phyloP scores from a whole-genome alignment of 1,139 yeast genomes.

The Taiozyma sp. region DNA sequence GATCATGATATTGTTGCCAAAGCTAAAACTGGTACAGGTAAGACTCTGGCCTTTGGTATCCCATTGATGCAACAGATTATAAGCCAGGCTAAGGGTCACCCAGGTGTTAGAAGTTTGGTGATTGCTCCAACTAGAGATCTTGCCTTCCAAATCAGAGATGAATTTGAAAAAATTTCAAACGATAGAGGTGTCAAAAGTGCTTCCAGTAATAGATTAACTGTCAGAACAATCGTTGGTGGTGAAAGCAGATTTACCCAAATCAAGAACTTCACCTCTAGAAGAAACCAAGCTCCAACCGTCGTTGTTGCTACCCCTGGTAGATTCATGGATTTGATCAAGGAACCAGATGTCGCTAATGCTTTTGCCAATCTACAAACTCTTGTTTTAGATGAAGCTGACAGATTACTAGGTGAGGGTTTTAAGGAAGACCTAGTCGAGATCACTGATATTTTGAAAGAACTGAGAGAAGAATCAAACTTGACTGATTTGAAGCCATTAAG shows the following conservation, averaged over 20 bases:
- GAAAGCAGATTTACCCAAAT: constrained; percentile 35
- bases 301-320: constrained; percentile 93
- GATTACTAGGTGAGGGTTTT: constrained; percentile 74
- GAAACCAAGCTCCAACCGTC: constrained; percentile 37
- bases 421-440: constrained; percentile 56
- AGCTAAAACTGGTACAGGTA: constrained; percentile 64
- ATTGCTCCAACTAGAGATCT: constrained; percentile 91
- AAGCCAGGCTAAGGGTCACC: constrained; percentile 27
- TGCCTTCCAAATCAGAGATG: constrained; percentile 77
- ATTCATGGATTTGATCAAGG: constrained; percentile 51
- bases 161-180: constrained; percentile 42
- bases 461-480: constrained; percentile 27
- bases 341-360: constrained; percentile 40
- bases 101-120: constrained; percentile 53
- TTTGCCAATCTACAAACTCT: constrained; percentile 55
- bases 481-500: constrained; percentile 36
- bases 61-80: constrained; percentile 62
- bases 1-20: constrained; percentile 53
- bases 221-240: constrained; percentile 43
- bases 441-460: constrained; percentile 38
- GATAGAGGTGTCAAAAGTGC: constrained; percentile 29
- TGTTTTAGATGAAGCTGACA: constrained; percentile 87
- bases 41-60: constrained; percentile 77
- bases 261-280: constrained; percentile 24
- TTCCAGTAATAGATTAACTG: constrained; percentile 29